Percentiles rank a stretch among this genome's conserved stretches.
Evolutionary conservation across 148 eudicot genomes (phyloP).

Genomic region (Fagopyrum esculentum): DNA sequence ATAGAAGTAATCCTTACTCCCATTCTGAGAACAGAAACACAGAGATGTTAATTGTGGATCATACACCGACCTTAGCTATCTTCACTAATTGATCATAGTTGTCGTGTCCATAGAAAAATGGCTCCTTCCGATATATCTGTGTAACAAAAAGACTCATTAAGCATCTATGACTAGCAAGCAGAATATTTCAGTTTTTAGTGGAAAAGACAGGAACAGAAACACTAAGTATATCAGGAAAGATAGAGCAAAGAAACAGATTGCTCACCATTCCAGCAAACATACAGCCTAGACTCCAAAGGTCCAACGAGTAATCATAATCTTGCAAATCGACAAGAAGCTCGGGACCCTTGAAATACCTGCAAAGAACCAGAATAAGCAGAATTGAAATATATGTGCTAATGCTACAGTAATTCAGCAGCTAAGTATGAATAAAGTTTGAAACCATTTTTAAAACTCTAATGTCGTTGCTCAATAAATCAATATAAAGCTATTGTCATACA

Average conservation of each 20-base stretch:
- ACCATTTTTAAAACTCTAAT: not conserved
- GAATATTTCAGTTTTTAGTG: not conserved
- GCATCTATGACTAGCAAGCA: not conserved
- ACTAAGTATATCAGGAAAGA: not conserved
- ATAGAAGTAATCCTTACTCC: not conserved
- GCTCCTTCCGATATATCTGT: slow-evolving; percentile 92
- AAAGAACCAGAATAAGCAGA: slow-evolving; percentile 2
- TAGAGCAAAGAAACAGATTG: slow-evolving; percentile 4
- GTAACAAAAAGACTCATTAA: not conserved
- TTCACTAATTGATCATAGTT: slow-evolving; percentile 93
- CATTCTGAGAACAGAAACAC: not conserved
- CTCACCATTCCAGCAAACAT: slow-evolving; percentile 99
- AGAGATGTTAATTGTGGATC: not conserved
- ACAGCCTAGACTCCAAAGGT: slow-evolving; percentile 96
- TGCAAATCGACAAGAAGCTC: slow-evolving; percentile 97
- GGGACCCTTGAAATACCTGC: slow-evolving; percentile 95
- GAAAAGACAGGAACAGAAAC: not conserved
- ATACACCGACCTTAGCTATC: slow-evolving; percentile 71
- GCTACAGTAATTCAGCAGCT: not conserved
- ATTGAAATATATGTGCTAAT: not conserved
- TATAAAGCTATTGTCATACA: not conserved
- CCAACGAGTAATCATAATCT: slow-evolving; percentile 98
- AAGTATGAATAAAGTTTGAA: not conserved
- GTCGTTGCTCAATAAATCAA: not conserved
- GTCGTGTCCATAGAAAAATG: slow-evolving; percentile 93